These are phyloP conservation scores for Eucalyptus regnans DNA, from an alignment of 345 rosid genomes.

Conservation along the genomic window DNA sequence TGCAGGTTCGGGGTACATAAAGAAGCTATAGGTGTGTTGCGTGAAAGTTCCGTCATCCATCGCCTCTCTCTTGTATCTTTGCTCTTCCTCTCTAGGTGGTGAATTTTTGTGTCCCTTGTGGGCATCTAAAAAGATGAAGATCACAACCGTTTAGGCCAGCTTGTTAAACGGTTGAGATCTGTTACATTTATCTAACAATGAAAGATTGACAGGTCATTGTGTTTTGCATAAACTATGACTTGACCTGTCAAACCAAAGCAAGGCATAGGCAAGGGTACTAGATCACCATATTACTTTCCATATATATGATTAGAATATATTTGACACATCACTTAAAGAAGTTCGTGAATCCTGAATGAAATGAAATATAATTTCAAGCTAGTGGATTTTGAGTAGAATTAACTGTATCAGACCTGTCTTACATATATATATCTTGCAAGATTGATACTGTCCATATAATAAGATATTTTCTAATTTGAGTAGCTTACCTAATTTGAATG, in stretches of 20 bases:
- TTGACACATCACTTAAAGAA: neutral
- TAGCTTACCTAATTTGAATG: neutral
- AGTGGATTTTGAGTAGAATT: neutral
- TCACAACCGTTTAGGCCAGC: neutral
- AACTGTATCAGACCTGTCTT: accelerated
- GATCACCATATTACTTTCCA: neutral
- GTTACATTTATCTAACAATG: neutral
- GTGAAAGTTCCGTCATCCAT: neutral
- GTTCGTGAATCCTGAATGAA: neutral
- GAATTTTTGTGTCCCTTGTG: neutral
- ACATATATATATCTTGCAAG: neutral
- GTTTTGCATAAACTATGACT: neutral
- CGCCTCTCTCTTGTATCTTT: neutral
- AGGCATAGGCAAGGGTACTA: neutral
- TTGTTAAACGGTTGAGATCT: neutral
- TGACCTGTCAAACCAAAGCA: neutral
- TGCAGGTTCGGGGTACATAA: neutral
- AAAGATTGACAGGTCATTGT: neutral
- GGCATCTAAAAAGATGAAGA: neutral
- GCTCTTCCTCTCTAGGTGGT: neutral
- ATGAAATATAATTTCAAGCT: neutral
- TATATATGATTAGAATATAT: neutral
- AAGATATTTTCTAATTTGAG: neutral
- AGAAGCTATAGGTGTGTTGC: neutral
- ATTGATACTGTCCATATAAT: neutral